Evolutionary conservation across 306 rosid species (phyloP), one percentile per base, ranked within the genome.

Genomic region (Lagenaria siceraria): DNA sequence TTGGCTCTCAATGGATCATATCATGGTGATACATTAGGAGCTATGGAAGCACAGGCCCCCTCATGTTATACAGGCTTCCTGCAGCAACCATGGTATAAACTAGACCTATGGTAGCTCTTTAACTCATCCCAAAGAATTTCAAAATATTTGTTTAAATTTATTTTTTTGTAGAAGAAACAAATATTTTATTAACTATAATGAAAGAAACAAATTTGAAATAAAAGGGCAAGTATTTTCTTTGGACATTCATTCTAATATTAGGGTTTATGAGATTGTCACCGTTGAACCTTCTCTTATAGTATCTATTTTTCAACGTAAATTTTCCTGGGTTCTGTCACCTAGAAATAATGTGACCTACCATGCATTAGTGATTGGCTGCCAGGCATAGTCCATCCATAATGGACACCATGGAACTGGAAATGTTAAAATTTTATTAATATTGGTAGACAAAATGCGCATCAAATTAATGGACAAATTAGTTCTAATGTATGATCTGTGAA

Each of bases 41-140:
- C 99, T 75, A 92, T 95, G 99, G 97, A 92, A 89, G 97, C 99
- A 49, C 97, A 95, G 84, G 97, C 97, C 48, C 96, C 97, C 59
- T 95, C 98, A 65, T 81, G 92, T 83, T 95, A 92, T 87, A 92
- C 97, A 17, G 97, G 97, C 83, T 95, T 95, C 83, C 89, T 95
- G 74, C 99, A 95, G 86, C 99, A 95, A 77, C 99, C 99, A 35
- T 95, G 97, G 99, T 92, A 88, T 75, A 76, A 35, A 58, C 58
- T 53, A 66, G 17, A 66, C 53, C 74, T 66, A 66, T 66, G 74
- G 10, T 49, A 1, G 17, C 9, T 21, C 48, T 40, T 76, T 58
- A 17, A 40, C 24, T 58, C 19, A 76, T 22, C 17, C 14, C 24
- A 75, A 24, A 36, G 14, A 11, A 19, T 31, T 49, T 59, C 11